phyloP scores from a whole-genome alignment of 257 asterid species.

The Nicotiana undulata region DNA sequence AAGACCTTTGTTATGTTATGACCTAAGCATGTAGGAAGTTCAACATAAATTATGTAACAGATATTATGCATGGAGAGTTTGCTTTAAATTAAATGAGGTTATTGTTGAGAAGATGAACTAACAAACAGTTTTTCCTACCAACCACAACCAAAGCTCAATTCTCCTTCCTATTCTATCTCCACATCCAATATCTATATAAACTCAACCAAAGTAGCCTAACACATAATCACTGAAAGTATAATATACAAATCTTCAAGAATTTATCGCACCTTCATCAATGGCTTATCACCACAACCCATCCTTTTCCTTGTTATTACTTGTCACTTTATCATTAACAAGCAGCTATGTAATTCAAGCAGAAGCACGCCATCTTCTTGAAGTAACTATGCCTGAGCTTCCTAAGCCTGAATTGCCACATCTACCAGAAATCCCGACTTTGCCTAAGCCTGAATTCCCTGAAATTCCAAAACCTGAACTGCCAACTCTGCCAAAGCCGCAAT shows the following conservation, averaged over 20 bases:
- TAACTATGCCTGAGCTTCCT: not conserved
- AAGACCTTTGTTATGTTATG: not conserved
- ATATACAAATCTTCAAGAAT: not conserved
- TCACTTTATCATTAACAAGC: not conserved
- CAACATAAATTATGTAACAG: not conserved
- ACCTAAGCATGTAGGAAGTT: not conserved
- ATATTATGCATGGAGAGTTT: not conserved
- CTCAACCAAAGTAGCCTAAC: not conserved
- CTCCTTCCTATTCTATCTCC: not conserved
- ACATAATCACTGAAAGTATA: not conserved
- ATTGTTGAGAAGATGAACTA: not conserved
- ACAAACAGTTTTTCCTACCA: not conserved
- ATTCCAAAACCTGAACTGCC: constrained; percentile 10
- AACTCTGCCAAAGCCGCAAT: constrained; percentile 15
- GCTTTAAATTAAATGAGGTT: not conserved
- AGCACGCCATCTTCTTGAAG: not conserved
- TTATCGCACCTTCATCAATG: not conserved
- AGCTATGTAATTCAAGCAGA: not conserved
- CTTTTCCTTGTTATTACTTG: not conserved
- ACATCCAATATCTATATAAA: not conserved
- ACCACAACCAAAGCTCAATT: not conserved
- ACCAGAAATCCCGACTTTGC: constrained; percentile 13
- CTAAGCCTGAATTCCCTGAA: constrained; percentile 5
- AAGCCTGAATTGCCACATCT: constrained; percentile 17
- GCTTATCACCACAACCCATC: not conserved